Evolutionary conservation across 202 grass and related monocot genomes (phyloP).

Genomic region (Bolboschoenoplectus hybrid): DNA sequence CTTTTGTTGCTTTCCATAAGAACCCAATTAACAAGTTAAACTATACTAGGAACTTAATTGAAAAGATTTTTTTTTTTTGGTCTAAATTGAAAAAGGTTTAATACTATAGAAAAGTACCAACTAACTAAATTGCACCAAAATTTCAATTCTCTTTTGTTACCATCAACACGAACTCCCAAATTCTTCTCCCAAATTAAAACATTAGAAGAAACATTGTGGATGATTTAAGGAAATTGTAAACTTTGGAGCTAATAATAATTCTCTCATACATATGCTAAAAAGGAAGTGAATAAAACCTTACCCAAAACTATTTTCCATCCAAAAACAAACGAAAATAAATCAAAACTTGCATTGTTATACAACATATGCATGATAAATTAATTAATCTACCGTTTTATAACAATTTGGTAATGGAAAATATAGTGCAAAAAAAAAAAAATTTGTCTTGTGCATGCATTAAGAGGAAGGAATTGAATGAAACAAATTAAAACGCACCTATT

Average conservation of each 20-base stretch:
- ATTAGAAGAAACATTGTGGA: too few species aligned
- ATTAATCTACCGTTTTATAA: background rate
- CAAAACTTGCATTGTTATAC: background rate
- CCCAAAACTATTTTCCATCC: background rate
- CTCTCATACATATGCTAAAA: background rate
- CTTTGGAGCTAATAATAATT: background rate
- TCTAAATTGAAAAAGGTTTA: conserved; percentile 9
- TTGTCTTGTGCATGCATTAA: conserved; percentile 2
- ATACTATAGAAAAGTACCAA: background rate
- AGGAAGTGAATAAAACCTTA: background rate
- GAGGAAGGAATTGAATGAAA: background rate
- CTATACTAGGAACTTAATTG: background rate
- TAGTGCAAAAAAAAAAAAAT: background rate
- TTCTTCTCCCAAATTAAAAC: background rate
- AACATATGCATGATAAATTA: conserved; percentile 4
- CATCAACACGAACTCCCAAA: background rate
- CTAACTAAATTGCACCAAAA: conserved; percentile 16
- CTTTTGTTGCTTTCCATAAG: background rate
- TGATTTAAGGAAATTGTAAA: background rate
- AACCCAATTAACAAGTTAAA: background rate
- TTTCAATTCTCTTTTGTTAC: background rate
- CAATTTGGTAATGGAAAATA: background rate
- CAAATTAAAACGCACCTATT: conserved; percentile 22
- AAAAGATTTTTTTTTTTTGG: background rate
- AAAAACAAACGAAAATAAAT: background rate